phyloP scores from a whole-genome alignment of 805 yeast genomes.

The Kodamaea kakaduensis region DNA sequence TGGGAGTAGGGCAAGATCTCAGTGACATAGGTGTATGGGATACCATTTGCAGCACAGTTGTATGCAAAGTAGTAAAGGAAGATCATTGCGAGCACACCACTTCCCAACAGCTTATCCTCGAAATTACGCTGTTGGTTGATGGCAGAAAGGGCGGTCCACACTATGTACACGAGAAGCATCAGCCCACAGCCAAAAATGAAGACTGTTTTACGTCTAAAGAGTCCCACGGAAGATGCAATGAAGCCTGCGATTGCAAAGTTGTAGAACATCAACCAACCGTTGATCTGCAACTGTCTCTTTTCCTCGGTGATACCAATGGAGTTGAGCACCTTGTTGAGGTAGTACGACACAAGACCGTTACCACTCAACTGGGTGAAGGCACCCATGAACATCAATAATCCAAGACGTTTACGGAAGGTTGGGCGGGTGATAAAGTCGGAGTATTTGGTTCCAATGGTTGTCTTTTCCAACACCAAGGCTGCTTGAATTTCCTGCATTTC shows the following conservation, averaged over 20 bases:
- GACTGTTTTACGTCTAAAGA: conserved; percentile 33
- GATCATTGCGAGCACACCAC: conserved; percentile 49
- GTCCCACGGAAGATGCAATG: conserved; percentile 17
- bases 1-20: conserved; percentile 37
- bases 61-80: conserved; percentile 43
- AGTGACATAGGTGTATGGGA: conserved; percentile 44
- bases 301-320: conserved; percentile 52
- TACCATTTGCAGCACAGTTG: conserved; percentile 41
- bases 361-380: conserved; percentile 46
- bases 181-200: conserved; percentile 31
- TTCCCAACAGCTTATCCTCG: conserved; percentile 36
- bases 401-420: conserved; percentile 40
- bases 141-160: conserved; percentile 46
- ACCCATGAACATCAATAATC: conserved; percentile 30
- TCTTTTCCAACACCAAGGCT: conserved; percentile 35
- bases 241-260: conserved; percentile 33
- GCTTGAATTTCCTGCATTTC: conserved; percentile 23
- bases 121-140: conserved; percentile 39
- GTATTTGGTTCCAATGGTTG: conserved; percentile 29
- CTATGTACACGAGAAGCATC: conserved; percentile 36
- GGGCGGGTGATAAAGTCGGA: conserved; percentile 35
- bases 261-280: conserved; percentile 48
- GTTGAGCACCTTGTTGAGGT: conserved; percentile 45
- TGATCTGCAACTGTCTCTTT: conserved; percentile 43
- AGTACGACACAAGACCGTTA: conserved; percentile 50